Conservation (phyloP, 139 green algal species). For the Chlorella sp. region DNA sequence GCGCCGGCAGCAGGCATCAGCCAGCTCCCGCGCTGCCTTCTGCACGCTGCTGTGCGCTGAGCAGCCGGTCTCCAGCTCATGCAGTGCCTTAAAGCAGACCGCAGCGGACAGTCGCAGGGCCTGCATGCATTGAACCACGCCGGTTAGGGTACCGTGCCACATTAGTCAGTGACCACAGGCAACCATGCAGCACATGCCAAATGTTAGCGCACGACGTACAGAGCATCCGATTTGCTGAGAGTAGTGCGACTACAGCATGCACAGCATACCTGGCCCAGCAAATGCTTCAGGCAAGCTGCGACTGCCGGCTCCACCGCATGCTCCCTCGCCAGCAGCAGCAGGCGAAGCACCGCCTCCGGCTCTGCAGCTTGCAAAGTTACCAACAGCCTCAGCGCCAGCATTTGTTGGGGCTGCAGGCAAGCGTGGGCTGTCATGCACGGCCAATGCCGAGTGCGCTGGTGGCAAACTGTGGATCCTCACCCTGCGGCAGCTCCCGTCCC, state of each 20-base stretch:
- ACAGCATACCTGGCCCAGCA: not conserved
- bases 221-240: too few relatives aligned
- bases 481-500: not conserved
- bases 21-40: not conserved
- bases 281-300: not conserved
- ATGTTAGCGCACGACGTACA: too few relatives aligned
- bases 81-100: not conserved
- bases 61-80: not conserved
- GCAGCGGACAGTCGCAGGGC: not conserved
- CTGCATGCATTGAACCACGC: too few relatives aligned
- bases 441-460: too few relatives aligned
- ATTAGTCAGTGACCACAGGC: too few relatives aligned
- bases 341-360: not conserved
- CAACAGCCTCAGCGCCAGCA: too few relatives aligned
- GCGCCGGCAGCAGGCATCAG: not conserved
- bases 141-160: too few relatives aligned
- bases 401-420: too few relatives aligned
- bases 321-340: constrained; percentile 12
- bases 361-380: too few relatives aligned
- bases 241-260: too few relatives aligned
- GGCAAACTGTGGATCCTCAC: not conserved
- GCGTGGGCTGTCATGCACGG: too few relatives aligned
- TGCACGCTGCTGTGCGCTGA: not conserved
- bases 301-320: constrained; percentile 7
- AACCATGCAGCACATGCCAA: too few relatives aligned